A percentile compares a stretch with the other conserved stretches of the same genome.
These are phyloP conservation scores for Lodderomyces beijingensis DNA, from an alignment of 1,139 yeast species.

Conservation along the genomic window DNA sequence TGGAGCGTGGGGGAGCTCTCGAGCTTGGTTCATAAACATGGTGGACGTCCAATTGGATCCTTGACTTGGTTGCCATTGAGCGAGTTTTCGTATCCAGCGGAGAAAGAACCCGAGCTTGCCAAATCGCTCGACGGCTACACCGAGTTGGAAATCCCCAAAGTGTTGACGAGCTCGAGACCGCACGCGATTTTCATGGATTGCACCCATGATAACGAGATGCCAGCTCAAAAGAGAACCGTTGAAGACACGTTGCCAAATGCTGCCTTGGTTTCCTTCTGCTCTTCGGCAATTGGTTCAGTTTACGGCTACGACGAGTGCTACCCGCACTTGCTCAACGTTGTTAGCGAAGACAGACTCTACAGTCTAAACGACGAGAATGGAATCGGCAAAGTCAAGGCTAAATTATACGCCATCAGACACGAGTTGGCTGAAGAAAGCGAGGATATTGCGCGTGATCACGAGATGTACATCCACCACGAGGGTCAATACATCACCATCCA, in stretches of 20 bases:
- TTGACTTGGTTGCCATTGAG: constrained; percentile 73
- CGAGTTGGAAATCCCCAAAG: constrained; percentile 62
- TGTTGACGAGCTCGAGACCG: constrained; percentile 64
- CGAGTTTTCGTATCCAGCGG: constrained; percentile 63
- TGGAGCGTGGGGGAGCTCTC: constrained; percentile 86
- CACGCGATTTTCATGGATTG: constrained; percentile 97
- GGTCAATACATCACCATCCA: constrained; percentile 91
- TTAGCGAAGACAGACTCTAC: constrained; percentile 68
- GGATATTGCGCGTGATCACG: constrained; percentile 69
- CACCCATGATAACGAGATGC: constrained; percentile 92
- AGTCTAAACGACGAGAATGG: constrained; percentile 53
- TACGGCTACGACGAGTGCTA: constrained; percentile 93
- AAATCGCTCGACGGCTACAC: constrained; percentile 37
- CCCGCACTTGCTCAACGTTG: constrained; percentile 77
- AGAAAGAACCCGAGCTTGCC: constrained; percentile 29
- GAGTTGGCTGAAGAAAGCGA: constrained; percentile 61
- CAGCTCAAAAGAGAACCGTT: constrained; percentile 82
- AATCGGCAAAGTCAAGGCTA: constrained; percentile 64
- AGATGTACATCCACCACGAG: constrained; percentile 92
- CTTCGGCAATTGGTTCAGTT: constrained; percentile 92
- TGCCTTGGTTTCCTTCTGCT: constrained; percentile 88
- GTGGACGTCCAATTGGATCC: constrained; percentile 94
- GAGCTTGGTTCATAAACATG: constrained; percentile 82
- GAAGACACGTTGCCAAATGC: constrained; percentile 95
- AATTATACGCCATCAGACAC: constrained; percentile 55